Evolutionary conservation across 176 grass and related monocot species (phyloP).

Genomic region (Zea mays): DNA sequence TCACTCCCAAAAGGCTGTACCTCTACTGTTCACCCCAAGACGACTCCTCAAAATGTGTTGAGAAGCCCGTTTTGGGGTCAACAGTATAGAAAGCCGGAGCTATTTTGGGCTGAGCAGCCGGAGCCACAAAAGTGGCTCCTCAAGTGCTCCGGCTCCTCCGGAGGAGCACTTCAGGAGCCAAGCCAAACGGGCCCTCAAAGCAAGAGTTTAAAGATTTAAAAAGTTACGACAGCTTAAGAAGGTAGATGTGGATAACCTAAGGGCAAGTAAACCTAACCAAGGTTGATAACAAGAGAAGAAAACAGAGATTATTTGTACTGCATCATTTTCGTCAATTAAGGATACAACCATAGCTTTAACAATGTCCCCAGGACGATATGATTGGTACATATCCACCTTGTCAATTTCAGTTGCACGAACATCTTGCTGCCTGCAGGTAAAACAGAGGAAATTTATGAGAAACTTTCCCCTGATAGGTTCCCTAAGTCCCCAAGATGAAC

Average conservation of each 20-base stretch:
- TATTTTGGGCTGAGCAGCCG: too few relatives aligned
- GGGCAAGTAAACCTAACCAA: background rate
- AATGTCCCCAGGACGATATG: constrained; percentile 64
- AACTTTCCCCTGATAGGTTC: background rate
- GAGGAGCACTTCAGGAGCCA: too few relatives aligned
- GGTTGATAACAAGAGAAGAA: background rate
- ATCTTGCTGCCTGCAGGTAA: constrained; percentile 76
- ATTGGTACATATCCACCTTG: constrained; percentile 96
- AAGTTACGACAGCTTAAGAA: constrained; percentile 6
- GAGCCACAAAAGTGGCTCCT: too few relatives aligned
- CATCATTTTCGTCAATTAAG: constrained; percentile 14
- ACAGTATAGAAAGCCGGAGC: too few relatives aligned
- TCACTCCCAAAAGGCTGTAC: too few relatives aligned
- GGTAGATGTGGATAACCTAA: background rate
- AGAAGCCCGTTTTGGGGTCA: too few relatives aligned
- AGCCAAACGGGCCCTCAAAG: background rate
- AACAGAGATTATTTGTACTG: background rate
- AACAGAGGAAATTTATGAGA: background rate
- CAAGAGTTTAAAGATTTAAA: background rate
- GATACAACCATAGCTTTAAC: constrained; percentile 59
- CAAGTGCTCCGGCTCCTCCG: too few relatives aligned
- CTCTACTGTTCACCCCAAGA: too few relatives aligned
- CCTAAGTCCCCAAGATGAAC: background rate
- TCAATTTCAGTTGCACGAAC: constrained; percentile 98
- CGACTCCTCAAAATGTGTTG: too few relatives aligned